These are phyloP conservation scores for Leucocoprinus leucothites DNA, from an alignment of 768 basidiomycete species.

Conservation along the genomic window DNA sequence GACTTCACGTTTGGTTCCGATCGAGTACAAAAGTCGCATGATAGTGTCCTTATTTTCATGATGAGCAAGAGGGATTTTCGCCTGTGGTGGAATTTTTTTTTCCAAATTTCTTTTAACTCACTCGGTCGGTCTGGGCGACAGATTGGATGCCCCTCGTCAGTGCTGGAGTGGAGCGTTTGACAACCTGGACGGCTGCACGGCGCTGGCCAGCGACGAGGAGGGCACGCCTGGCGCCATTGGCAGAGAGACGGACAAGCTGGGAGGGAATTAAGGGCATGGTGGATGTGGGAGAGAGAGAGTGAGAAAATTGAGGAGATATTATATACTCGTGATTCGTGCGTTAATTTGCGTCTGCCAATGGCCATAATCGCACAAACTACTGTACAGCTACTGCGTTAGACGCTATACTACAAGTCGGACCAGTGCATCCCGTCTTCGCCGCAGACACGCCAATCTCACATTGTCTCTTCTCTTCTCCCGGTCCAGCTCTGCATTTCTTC, in stretches of 20 bases:
- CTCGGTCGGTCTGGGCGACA: conserved; percentile 73
- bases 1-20: conserved; percentile 96
- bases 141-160: conserved; percentile 50
- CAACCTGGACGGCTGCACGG: conserved; percentile 39
- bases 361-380: too few relatives aligned
- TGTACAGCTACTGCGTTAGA: too few relatives aligned
- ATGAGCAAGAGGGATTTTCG: not conserved
- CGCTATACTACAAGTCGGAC: conserved; percentile 8
- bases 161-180: conserved; percentile 32
- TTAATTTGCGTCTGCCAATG: too few relatives aligned
- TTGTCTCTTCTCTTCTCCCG: not conserved
- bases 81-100: not conserved
- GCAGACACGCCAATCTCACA: not conserved
- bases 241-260: too few relatives aligned
- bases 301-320: too few relatives aligned
- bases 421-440: conserved; percentile 1
- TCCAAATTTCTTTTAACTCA: conserved; percentile 40
- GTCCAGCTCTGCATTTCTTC: conserved; percentile 6
- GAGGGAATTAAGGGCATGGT: too few relatives aligned
- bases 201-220: conserved; percentile 47
- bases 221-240: conserved; percentile 25
- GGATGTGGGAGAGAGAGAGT: too few relatives aligned
- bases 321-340: too few relatives aligned
- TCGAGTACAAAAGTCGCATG: conserved; percentile 92
- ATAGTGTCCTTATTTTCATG: conserved; percentile 97